A percentile compares a stretch with the other conserved stretches of the same genome.
Evolutionary conservation across 805 yeast species (phyloP).

Genomic region (Danielia oregonensis): DNA sequence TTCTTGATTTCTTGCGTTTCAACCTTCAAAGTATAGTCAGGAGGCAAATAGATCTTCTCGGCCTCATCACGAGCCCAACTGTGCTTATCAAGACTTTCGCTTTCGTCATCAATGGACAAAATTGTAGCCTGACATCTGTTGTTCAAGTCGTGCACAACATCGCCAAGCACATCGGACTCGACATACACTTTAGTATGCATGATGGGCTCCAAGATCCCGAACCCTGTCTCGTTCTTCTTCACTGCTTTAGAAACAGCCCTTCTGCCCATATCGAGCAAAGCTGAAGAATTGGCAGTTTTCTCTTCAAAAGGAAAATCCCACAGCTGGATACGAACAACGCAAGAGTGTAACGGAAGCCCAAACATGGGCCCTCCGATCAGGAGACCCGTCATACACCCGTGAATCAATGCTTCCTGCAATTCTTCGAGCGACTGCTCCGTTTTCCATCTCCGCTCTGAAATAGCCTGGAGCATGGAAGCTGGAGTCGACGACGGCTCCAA

Average conservation of each 20-base stretch:
- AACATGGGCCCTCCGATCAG: conserved; percentile 67
- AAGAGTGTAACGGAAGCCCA: conserved; percentile 55
- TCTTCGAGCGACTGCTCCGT: conserved; percentile 43
- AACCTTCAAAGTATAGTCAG: conserved; percentile 59
- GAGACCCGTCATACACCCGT: conserved; percentile 58
- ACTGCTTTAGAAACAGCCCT: conserved; percentile 29
- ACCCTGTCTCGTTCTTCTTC: conserved; percentile 18
- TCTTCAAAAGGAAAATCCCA: conserved; percentile 57
- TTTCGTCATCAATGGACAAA: conserved; percentile 65
- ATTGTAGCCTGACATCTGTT: conserved; percentile 76
- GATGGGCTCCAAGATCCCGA: conserved; percentile 77
- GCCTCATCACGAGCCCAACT: conserved; percentile 55
- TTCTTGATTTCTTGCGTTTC: conserved; percentile 20
- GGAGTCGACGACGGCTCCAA: conserved; percentile 32
- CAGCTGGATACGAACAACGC: conserved; percentile 48
- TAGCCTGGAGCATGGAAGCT: conserved; percentile 16
- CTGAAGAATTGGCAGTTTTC: conserved; percentile 31
- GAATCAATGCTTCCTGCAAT: conserved; percentile 49
- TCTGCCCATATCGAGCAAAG: conserved; percentile 42
- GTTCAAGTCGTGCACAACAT: conserved; percentile 79
- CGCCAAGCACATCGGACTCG: conserved; percentile 71
- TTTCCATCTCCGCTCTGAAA: conserved; percentile 47
- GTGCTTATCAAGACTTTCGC: conserved; percentile 31
- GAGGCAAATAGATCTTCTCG: conserved; percentile 64
- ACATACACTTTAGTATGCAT: conserved; percentile 73